Evolutionary conservation across 257 asterid species (phyloP).

Genomic region (Solanum clarkiae): DNA sequence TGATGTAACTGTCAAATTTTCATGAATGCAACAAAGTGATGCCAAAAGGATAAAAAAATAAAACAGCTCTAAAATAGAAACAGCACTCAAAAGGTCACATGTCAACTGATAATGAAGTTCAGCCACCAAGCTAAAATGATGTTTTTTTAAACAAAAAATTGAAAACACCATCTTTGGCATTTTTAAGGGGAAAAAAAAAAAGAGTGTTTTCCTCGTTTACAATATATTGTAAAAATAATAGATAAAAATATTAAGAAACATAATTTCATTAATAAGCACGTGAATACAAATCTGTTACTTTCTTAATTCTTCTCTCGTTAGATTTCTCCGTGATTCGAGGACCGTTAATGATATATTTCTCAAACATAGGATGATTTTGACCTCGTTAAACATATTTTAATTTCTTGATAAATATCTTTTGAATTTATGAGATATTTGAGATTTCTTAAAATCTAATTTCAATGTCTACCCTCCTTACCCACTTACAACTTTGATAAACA

Average conservation of each 20-base stretch:
- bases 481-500: conserved; percentile 18
- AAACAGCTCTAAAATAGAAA: background rate
- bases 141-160: background rate
- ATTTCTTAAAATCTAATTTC: too few species aligned
- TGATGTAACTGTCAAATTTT: conserved; percentile 6
- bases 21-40: background rate
- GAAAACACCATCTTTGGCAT: conserved; percentile 10
- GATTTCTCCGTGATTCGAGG: too few species aligned
- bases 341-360: too few species aligned
- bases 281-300: too few species aligned
- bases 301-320: too few species aligned
- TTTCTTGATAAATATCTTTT: too few species aligned
- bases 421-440: too few species aligned
- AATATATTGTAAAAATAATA: too few species aligned
- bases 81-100: conserved; percentile 9
- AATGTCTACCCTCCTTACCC: background rate
- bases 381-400: too few species aligned
- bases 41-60: background rate
- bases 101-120: conserved; percentile 10
- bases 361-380: too few species aligned
- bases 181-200: background rate
- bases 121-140: background rate
- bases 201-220: background rate
- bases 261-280: too few species aligned
- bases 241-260: too few species aligned